Evolutionary conservation across 1,284 basidiomycete species (phyloP).

Genomic region (Mycosarcoma mackinlayi): DNA sequence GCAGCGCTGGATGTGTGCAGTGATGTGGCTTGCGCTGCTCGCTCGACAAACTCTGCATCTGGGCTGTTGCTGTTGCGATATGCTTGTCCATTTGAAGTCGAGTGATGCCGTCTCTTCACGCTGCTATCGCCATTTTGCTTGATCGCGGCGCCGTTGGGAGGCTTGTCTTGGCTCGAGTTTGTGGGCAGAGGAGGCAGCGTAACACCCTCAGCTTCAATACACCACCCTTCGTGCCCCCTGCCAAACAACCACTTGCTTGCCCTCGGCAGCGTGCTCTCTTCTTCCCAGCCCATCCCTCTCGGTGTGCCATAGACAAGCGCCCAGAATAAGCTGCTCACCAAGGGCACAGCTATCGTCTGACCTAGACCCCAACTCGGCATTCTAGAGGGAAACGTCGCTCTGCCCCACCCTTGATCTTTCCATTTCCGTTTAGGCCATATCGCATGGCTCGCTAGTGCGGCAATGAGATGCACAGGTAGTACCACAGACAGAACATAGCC

Average conservation of each 20-base stretch:
- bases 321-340: slow-evolving; percentile 35
- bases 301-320: slow-evolving; percentile 32
- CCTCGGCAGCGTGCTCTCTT: slow-evolving; percentile 22
- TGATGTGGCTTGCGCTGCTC: slow-evolving; percentile 9
- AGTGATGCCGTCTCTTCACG: neutral
- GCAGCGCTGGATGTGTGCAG: neutral
- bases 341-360: slow-evolving; percentile 20
- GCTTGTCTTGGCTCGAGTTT: neutral
- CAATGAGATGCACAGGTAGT: slow-evolving; percentile 13
- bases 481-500: slow-evolving; percentile 20
- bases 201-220: slow-evolving; percentile 34
- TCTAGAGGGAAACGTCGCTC: slow-evolving; percentile 11
- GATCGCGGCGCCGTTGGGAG: neutral
- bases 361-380: slow-evolving; percentile 15
- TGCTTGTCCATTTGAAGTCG: neutral
- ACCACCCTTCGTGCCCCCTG: slow-evolving; percentile 33
- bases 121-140: neutral
- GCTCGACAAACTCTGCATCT: slow-evolving; percentile 1
- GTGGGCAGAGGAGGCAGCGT: slow-evolving; percentile 25
- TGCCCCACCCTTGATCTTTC: slow-evolving; percentile 4
- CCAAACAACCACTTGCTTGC: slow-evolving; percentile 29
- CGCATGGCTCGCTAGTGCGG: slow-evolving; percentile 19
- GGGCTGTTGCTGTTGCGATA: neutral
- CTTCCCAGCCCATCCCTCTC: slow-evolving; percentile 16
- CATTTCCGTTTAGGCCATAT: slow-evolving; percentile 2